Conservation (phyloP, 805 yeast genomes). For the Candida maris region DNA sequence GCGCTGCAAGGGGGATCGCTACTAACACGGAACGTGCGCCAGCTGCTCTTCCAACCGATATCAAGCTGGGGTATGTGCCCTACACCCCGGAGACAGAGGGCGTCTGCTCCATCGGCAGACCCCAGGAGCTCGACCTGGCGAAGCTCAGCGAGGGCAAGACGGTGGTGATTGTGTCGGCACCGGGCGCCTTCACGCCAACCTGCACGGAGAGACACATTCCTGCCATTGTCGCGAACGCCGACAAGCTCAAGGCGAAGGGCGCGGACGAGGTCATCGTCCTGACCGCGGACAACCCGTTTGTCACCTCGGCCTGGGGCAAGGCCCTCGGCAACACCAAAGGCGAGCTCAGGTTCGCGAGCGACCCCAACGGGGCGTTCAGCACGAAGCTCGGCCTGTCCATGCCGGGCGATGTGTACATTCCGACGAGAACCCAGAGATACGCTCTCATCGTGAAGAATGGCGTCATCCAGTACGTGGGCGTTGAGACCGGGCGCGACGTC, state of each 20-base stretch:
- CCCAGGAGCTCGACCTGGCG: constrained; percentile 35
- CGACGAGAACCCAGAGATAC: constrained; percentile 64
- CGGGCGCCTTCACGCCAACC: constrained; percentile 51
- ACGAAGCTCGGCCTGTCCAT: constrained; percentile 53
- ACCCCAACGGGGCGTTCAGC: constrained; percentile 60
- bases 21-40: constrained; percentile 6
- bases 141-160: constrained; percentile 36
- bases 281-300: constrained; percentile 42
- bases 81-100: constrained; percentile 34
- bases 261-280: constrained; percentile 36
- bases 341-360: constrained; percentile 52
- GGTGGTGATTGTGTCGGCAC: constrained; percentile 40
- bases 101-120: constrained; percentile 38
- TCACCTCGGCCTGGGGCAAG: constrained; percentile 44
- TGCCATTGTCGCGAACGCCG: constrained; percentile 31
- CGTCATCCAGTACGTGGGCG: constrained; percentile 34
- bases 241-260: constrained; percentile 38
- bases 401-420: constrained; percentile 49
- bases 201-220: constrained; percentile 45
- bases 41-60: constrained; percentile 29
- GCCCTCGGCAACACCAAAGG: constrained; percentile 40
- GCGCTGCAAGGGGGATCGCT: background rate
- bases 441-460: constrained; percentile 60
- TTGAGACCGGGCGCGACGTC: constrained; percentile 42
- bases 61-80: constrained; percentile 40